phyloP scores from a whole-genome alignment of 768 basidiomycete species.

The Suillus bovinus region DNA sequence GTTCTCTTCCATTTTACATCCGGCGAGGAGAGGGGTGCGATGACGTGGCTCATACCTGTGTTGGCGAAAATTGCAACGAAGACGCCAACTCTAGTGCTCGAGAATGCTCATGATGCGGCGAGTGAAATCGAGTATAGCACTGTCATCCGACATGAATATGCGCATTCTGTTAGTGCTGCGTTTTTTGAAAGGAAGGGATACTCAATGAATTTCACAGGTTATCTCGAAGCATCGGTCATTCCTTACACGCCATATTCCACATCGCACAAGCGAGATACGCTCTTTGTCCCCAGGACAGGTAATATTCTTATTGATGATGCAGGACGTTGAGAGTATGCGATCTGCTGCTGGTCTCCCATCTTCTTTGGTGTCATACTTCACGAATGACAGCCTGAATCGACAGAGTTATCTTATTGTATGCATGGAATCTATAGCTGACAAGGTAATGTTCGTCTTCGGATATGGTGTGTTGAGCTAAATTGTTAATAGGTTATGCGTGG shows the following conservation, averaged over 20 bases:
- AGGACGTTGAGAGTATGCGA: constrained; percentile 87
- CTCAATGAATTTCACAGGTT: constrained; percentile 46
- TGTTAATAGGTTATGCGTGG: constrained; percentile 71
- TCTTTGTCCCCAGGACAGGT: constrained; percentile 79
- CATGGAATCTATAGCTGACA: constrained; percentile 87
- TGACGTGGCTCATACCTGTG: constrained; percentile 79
- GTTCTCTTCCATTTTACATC: constrained; percentile 81
- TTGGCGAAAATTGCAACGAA: constrained; percentile 80
- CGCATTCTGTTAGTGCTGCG: constrained; percentile 56
- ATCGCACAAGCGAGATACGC: constrained; percentile 68
- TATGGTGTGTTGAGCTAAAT: not conserved
- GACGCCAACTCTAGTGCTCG: constrained; percentile 83
- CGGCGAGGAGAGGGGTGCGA: constrained; percentile 54
- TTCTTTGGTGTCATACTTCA: constrained; percentile 83
- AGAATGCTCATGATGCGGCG: constrained; percentile 78
- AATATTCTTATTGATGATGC: constrained; percentile 81
- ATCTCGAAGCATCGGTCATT: constrained; percentile 64
- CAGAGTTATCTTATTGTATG: constrained; percentile 65
- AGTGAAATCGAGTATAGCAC: constrained; percentile 94
- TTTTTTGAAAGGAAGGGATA: constrained; percentile 2
- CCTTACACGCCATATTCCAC: constrained; percentile 65
- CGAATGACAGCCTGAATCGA: constrained; percentile 81
- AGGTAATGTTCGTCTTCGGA: constrained; percentile 44
- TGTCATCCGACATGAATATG: constrained; percentile 84
- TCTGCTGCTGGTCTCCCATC: constrained; percentile 79